A percentile compares a stretch with the other conserved stretches of the same genome.
Conservation (phyloP, 179 eudicot genomes). For the Beta lomatogona region DNA sequence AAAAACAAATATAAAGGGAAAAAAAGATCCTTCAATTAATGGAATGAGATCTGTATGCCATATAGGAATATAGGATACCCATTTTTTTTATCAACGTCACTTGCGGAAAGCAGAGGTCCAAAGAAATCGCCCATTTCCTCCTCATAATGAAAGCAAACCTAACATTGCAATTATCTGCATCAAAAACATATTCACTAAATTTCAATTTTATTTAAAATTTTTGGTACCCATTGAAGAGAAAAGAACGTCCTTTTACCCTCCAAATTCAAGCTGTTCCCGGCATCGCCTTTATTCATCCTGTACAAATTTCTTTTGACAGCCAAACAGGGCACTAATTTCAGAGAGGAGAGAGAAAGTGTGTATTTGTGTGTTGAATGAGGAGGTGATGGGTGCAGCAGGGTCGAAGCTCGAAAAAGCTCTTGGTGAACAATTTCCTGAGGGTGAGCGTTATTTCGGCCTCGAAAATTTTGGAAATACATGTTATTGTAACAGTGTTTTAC, state of each 20-base stretch:
- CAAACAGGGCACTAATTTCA: slow-evolving; percentile 8
- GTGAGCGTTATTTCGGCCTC: slow-evolving; percentile 84
- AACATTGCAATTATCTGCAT: not conserved
- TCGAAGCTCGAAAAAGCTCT: slow-evolving; percentile 94
- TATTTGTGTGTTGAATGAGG: slow-evolving; percentile 22
- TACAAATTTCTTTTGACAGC: not conserved
- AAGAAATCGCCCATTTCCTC: slow-evolving; percentile 8
- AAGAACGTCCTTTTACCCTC: not conserved
- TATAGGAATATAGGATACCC: no score
- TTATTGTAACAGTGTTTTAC: slow-evolving; percentile 91
- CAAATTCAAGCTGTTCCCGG: slow-evolving; percentile 4
- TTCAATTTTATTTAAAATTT: not conserved
- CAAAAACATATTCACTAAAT: not conserved
- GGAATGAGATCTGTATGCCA: slow-evolving; percentile 19
- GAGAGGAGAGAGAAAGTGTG: slow-evolving; percentile 17
- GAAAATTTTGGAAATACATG: slow-evolving; percentile 96
- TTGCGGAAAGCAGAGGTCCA: slow-evolving; percentile 15
- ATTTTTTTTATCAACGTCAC: slow-evolving; percentile 9
- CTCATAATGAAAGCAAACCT: not conserved
- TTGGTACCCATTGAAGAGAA: not conserved
- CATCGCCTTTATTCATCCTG: not conserved
- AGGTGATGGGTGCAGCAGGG: slow-evolving; percentile 83
- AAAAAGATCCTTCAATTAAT: not conserved
- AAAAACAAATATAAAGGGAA: not conserved
- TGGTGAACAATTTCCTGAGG: slow-evolving; percentile 97